Conservation (phyloP, 1,284 basidiomycete genomes). For the Ceratobasidium sp. region DNA sequence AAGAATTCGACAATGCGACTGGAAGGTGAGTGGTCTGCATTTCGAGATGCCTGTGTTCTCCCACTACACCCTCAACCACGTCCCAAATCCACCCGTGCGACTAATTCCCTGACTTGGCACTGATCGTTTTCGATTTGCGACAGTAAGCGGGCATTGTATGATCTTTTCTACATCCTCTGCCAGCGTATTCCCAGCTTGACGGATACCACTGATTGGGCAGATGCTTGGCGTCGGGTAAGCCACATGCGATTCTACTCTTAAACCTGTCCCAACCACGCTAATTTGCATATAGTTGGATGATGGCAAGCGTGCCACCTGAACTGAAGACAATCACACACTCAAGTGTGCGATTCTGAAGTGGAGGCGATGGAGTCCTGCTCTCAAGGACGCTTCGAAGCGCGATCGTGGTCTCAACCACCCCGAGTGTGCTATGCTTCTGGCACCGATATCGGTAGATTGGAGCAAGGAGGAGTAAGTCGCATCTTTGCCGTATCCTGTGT, state of each 20-base stretch:
- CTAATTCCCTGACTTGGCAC: not conserved
- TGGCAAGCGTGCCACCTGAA: not conserved
- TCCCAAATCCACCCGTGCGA: not conserved
- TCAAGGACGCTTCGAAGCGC: not conserved
- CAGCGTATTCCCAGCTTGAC: not conserved
- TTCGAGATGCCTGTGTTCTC: not conserved
- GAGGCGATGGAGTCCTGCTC: not conserved
- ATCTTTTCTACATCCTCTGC: not conserved
- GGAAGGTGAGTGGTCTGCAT: not conserved
- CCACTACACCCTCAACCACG: not conserved
- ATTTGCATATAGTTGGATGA: conserved; percentile 5
- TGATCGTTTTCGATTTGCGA: not conserved
- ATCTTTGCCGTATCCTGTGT: not conserved
- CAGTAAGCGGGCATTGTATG: not conserved
- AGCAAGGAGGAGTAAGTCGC: not conserved
- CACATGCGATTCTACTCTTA: not conserved
- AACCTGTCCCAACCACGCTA: not conserved
- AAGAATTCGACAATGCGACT: not conserved
- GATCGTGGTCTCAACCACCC: conserved; percentile 6
- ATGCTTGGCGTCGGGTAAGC: not conserved
- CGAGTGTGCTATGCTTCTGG: not conserved
- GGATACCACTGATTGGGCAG: conserved; percentile 9
- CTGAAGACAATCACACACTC: conserved; percentile 9
- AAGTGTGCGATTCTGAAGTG: not conserved
- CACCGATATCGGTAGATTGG: conserved; percentile 5